Conservation (phyloP, 129 eudicot species). For the Centaurea solstitialis region DNA sequence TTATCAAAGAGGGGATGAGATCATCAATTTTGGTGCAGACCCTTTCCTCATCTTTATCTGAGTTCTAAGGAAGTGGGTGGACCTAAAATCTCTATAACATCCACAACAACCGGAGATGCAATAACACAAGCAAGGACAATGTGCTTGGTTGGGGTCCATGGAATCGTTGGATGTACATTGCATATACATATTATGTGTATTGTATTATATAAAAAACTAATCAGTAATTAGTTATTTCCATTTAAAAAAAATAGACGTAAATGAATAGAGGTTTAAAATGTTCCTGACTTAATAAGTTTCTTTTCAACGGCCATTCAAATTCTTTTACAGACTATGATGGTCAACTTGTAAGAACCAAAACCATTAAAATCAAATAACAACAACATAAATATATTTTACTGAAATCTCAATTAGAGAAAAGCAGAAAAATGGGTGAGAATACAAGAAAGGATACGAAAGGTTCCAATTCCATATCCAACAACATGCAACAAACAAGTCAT, state of each 20-base stretch:
- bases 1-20: not conserved
- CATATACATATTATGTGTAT: not conserved
- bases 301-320: too few relatives aligned
- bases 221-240: too few relatives aligned
- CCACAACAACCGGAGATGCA: not conserved
- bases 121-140: not conserved
- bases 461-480: too few relatives aligned
- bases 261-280: too few relatives aligned
- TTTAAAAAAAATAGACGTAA: too few relatives aligned
- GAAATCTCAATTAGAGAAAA: not conserved
- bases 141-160: not conserved
- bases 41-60: not conserved
- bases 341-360: too few relatives aligned
- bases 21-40: not conserved
- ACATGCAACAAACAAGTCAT: slow-evolving; percentile 19
- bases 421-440: not conserved
- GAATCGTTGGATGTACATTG: not conserved
- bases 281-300: too few relatives aligned
- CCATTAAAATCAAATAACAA: not conserved
- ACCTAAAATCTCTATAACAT: not conserved
- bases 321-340: not conserved
- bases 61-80: not conserved
- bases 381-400: not conserved
- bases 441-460: slow-evolving; percentile 6
- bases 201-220: too few relatives aligned